Evolutionary conservation across 108 stramenopile genomes (phyloP), one percentile per base, ranked within the genome.

Genomic region (Chaetoceros tenuissimus): DNA sequence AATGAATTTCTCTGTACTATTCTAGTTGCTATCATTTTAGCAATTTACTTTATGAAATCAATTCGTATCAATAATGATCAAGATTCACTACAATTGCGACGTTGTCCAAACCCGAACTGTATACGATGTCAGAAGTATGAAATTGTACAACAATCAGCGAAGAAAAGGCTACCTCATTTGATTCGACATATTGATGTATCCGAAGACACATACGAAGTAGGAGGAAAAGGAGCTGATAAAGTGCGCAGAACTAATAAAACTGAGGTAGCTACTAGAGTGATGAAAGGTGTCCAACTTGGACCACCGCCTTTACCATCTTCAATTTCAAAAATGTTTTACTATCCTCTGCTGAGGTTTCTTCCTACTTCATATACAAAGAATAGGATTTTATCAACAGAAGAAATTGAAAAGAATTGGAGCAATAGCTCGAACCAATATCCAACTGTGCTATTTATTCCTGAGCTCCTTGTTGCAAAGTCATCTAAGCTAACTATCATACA

Each of bases 351-450:
- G 5, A 22, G 3, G 46, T n/a, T n/a, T n/a, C n/a, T n/a, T n/a
- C n/a, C n/a, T n/a, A n/a, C n/a, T n/a, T n/a, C n/a, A n/a, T n/a
- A n/a, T n/a, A n/a, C n/a, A n/a, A n/a, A n/a, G n/a, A n/a, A n/a
- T n/a, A n/a, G n/a, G n/a, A n/a, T n/a, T n/a, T n/a, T n/a, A n/a
- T n/a, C n/a, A n/a, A n/a, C n/a, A n/a, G n/a, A n/a, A n/a, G n/a
- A n/a, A n/a, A n/a, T n/a, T n/a, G n/a, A n/a, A n/a, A n/a, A n/a
- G n/a, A n/a, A n/a, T n/a, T n/a, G n/a, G n/a, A n/a, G n/a, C n/a
- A n/a, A n/a, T n/a, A n/a, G n/a, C n/a, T n/a, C n/a, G n/a, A n/a
- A 47, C 10, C 70, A 71, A 61, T 26, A 58, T 34, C 70, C 70
- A 3, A 71, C 70, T 7, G 70, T 71, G 0, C 44, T 71, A 28